Evolutionary conservation across 495 filamentous ascomycete species (phyloP).

Genomic region (Penicillium argentinense): DNA sequence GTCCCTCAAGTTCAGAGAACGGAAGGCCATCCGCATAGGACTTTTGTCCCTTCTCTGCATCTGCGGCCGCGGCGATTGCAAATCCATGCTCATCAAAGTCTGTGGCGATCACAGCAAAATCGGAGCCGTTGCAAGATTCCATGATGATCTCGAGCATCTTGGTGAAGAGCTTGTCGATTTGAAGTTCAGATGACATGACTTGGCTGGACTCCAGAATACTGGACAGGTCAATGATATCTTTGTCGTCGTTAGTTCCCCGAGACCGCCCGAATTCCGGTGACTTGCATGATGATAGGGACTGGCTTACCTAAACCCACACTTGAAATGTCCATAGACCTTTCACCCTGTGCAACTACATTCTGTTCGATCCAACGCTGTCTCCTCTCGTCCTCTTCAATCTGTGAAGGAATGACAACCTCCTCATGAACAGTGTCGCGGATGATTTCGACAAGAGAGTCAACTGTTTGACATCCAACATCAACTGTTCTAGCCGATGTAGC

Average conservation of each 20-base stretch:
- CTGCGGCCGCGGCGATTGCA: conserved; percentile 75
- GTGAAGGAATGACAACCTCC: conserved; percentile 32
- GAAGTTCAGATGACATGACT: conserved; percentile 84
- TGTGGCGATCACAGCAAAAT: conserved; percentile 75
- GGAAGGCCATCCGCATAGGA: conserved; percentile 61
- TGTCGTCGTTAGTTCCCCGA: neutral
- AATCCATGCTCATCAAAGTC: conserved; percentile 69
- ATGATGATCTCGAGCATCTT: conserved; percentile 92
- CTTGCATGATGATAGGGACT: neutral
- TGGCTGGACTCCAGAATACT: conserved; percentile 87
- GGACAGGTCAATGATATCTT: conserved; percentile 82
- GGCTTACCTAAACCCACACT: conserved; percentile 43
- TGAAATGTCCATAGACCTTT: conserved; percentile 43
- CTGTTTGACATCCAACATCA: conserved; percentile 77
- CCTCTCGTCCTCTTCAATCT: conserved; percentile 55
- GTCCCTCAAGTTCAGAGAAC: conserved; percentile 60
- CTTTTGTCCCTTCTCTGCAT: conserved; percentile 60
- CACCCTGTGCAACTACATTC: conserved; percentile 42
- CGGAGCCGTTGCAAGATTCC: conserved; percentile 79
- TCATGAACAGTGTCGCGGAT: conserved; percentile 59
- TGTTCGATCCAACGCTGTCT: conserved; percentile 78
- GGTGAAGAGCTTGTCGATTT: conserved; percentile 77
- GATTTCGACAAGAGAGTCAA: conserved; percentile 46
- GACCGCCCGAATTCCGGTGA: no score
- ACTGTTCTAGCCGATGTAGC: conserved; percentile 58